A percentile compares a stretch with the other conserved stretches of the same genome.
phyloP scores from a whole-genome alignment of 2,329 filamentous ascomycete genomes.

The Trichoderma sp. region DNA sequence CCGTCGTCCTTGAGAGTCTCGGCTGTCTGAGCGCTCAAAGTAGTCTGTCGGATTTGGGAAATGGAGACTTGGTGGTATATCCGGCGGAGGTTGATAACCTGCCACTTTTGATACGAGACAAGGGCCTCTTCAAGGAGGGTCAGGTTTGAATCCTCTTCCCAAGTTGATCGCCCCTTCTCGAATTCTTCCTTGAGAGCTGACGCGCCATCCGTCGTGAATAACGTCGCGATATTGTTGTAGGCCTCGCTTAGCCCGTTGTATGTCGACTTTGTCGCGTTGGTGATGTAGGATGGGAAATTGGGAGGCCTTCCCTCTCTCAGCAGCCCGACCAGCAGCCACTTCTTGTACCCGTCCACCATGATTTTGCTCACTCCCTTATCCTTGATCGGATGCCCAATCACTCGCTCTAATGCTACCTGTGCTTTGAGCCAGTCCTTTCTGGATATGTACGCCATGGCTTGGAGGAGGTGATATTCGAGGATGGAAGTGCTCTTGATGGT shows the following conservation, averaged over 20 bases:
- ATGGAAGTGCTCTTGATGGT: constrained; percentile 48
- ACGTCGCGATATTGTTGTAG: constrained; percentile 67
- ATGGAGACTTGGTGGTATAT: constrained; percentile 65
- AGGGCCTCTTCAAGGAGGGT: constrained; percentile 69
- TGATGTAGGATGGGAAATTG: constrained; percentile 55
- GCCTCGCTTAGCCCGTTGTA: constrained; percentile 60
- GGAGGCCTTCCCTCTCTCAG: constrained; percentile 63
- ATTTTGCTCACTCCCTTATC: constrained; percentile 66
- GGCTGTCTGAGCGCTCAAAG: constrained; percentile 54
- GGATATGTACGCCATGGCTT: constrained; percentile 63
- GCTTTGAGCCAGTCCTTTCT: constrained; percentile 62
- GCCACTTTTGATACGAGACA: constrained; percentile 69
- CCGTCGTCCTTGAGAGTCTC: constrained; percentile 40
- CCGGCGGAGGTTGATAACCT: constrained; percentile 68
- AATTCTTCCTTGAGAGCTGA: constrained; percentile 62
- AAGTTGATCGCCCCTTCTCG: constrained; percentile 55
- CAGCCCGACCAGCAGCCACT: constrained; percentile 77
- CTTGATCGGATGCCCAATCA: constrained; percentile 64
- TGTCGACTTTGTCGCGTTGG: constrained; percentile 50
- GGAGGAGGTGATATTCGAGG: constrained; percentile 64
- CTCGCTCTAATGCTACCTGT: constrained; percentile 58
- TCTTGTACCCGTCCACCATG: constrained; percentile 88
- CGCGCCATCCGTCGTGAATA: constrained; percentile 59
- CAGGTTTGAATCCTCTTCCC: constrained; percentile 69
- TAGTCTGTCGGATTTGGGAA: constrained; percentile 48